Base-by-base conservation (phyloP, 2,329 filamentous ascomycete genomes). In the Rhexocercosporidium sp. region DNA sequence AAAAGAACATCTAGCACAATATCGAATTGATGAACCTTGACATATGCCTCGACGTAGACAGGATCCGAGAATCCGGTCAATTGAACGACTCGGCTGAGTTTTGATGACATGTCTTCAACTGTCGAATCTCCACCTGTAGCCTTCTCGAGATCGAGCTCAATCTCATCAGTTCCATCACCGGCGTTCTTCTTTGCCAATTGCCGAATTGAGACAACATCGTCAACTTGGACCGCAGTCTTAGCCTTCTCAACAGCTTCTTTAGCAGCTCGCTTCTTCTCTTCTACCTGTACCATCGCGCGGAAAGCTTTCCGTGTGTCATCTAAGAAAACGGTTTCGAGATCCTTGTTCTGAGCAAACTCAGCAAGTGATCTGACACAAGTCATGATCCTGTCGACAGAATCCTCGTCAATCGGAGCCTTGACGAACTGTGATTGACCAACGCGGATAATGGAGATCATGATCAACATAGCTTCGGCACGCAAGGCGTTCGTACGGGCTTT, bases 341-440 rank as follows among this genome's bases (percentile, higher is more conserved):
- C 92, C 80, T 96, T 96, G 81, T 92, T 93, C 77, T 96, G 84
- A 16, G 90, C 88, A 77, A 97, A 97, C 76, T 98, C 94, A 4
- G 94, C 92, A 31, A 99, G 85, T 8, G 94, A 96, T 69, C 95
- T 90, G 37, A 99, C 93, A 77, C 95, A 98, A 46, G 93, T 94
- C 96, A 99, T 98, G 79, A 99, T 95, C 75, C 96, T 90, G 79
- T 99, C 96, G n/a, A 98, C 88, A 0, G 96, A 97, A 78, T 99
- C 96, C 79, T 99, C 96, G 70, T 99, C 96, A 71, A 99, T 98
- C 2, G 94, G 92, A 1, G 93, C 92, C 83, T 98, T 98, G 77
- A 97, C 96, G 74, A 99, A 99, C 71, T 97, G 93, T n/a, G 95
- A 98, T 81, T 99, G 96, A 47, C 96, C 96, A 68, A 97, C 96